phyloP scores from a whole-genome alignment of 257 asterid genomes.

The Cruciata laevipes region DNA sequence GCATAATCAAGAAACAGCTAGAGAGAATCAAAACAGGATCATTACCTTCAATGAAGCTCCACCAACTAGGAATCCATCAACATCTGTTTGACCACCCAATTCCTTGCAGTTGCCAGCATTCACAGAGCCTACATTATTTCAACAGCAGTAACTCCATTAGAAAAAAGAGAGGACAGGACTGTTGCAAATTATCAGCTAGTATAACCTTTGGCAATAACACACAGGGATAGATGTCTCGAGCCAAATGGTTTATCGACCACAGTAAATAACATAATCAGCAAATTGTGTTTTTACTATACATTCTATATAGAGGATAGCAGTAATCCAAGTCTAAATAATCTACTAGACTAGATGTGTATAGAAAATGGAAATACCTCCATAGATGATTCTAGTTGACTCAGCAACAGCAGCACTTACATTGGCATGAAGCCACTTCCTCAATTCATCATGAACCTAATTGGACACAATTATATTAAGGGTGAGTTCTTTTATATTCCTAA shows the following conservation, averaged over 20 bases:
- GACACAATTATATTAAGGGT: background rate
- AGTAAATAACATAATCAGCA: too few species aligned
- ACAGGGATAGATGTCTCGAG: background rate
- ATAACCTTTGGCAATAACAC: background rate
- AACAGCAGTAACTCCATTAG: conserved; percentile 1
- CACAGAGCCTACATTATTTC: conserved; percentile 53
- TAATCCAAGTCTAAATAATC: background rate
- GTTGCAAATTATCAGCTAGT: background rate
- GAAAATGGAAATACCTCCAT: conserved; percentile 57
- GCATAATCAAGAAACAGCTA: background rate
- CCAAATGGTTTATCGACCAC: too few species aligned
- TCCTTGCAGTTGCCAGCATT: conserved; percentile 82
- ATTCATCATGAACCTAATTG: conserved; percentile 68
- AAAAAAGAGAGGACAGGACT: background rate
- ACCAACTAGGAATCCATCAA: conserved; percentile 84
- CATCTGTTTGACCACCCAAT: conserved; percentile 58
- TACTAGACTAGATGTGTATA: background rate
- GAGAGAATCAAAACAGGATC: background rate
- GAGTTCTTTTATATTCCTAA: background rate
- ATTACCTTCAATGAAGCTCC: conserved; percentile 88
- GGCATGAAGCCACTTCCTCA: conserved; percentile 91
- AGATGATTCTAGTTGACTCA: conserved; percentile 84
- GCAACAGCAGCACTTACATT: conserved; percentile 67
- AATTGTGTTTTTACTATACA: background rate
- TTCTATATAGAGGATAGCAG: background rate